Base-by-base conservation (phyloP, 2,329 filamentous ascomycete species). In the Phyllosticta capitalensis region DNA sequence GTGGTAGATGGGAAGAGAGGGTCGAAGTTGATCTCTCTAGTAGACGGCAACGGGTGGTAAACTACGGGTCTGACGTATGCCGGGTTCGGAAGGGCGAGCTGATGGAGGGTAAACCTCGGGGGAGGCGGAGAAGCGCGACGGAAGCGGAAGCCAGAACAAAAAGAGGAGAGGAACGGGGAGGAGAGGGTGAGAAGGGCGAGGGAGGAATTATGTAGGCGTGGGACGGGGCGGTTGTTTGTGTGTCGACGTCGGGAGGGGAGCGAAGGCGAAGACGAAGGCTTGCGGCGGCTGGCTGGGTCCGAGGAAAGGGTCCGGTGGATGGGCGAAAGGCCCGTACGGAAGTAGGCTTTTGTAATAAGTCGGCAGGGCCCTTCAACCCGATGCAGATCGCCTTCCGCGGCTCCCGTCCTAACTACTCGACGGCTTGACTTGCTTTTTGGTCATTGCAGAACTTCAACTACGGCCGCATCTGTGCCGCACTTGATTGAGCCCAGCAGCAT, bases 301-400 rank as follows among this genome's bases (percentile, higher is more conserved):
- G 28, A 24, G 21, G 14, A 58, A 38, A 54, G 56, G 52, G 52
- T 54, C 38, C 49, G 51, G 30, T n/a, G 28, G 30, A 19, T 54
- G 56, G 38, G 21, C 19, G 38, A 59, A 26, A 50, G 56, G n/a
- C 45, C 56, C 51, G 56, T 52, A 52, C 56, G 54, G 50, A 22
- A 30, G 56, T 49, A 54, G 56, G 56, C 56, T 59, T 59, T 59
- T 59, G 56, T 59, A 59, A 59, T 59, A 59, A 50, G 3, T 45
- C 38, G 38, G 38, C 38, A 45, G 14, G n/a, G 38, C 38, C 24
- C 24, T 26, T 26, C 24, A 50, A 52, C 26, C 28, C 30, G 28
- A 22, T 58, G 56, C 56, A 58, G 56, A 59, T 59, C 56, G 56
- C 38, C 56, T 59, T 59, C 56, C 56, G 56, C 56, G 56, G 56